Base-by-base conservation (phyloP, 192 early-diverging fungal species). In the Backusella morwellensis region DNA sequence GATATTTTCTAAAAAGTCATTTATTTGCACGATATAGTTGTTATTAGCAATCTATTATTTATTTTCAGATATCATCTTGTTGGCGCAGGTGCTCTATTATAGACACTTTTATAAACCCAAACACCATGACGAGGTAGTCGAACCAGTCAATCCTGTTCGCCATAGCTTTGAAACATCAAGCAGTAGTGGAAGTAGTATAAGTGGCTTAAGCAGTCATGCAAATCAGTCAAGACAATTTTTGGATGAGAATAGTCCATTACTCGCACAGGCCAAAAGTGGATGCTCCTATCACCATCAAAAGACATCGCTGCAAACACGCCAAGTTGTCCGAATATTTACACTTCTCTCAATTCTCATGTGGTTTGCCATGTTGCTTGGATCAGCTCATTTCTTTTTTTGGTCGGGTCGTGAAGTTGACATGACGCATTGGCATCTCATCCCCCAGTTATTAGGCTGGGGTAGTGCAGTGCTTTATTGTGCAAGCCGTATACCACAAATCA, bases 401-500 rank as follows among this genome's bases (percentile, higher is more conserved):
- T 68, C 73, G 9, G 54, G 50, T 26, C 26, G 32, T 0, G 54
- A 82, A 3, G 41, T 82, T 1, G 80, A 82, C 54, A 6, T 70
- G 21, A 59, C 38, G 1, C 69, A 81, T n/a, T 71, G 73, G 9
- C 77, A 81, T 34, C 34, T 74, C 1, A 41, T 92, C 17, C 88
- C 92, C 35, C 89, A 94, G 75, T 69, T 92, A 8, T 86, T 94
- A 35, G 95, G 93, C 11, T 96, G 93, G 87, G 84, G 83, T 6
- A 92, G 91, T 68, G 94, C 93, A 0, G 41, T 89, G 6, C 83
- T 94, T 26, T 96, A 95, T 74, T 84, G 92, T 40, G 77, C 85
- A n/a, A 87, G 90, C 6, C 88, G 95, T 66, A 86, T 95, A 50
- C 95, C 95, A 6, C 95, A 96, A 78, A 94, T 96, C 66, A 87